Base-by-base conservation (phyloP, 345 rosid species). In the Hevea brasiliensis region DNA sequence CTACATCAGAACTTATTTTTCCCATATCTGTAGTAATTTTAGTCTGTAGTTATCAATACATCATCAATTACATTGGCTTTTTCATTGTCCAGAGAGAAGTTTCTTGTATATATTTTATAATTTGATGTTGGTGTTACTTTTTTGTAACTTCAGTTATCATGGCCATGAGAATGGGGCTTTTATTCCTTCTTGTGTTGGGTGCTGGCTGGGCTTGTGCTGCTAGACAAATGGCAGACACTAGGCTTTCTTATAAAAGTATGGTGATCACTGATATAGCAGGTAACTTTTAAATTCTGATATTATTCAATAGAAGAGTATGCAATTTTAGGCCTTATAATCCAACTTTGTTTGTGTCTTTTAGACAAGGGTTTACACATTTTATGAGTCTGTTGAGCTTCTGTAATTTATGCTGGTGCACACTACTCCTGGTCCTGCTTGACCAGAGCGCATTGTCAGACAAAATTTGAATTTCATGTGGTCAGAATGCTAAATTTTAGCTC, bases 181-280 rank as follows among this genome's bases (percentile, higher is more conserved):
- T 91, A 61, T 76, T 87, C 78, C 79, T 96, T 70, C 66, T 89
- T 64, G 70, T 86, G 77, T 77, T 88, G 85, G 81, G 89, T 68
- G 78, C 82, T 74, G 78, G 67, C 81, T 84, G 85, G 79, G 81
- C 68, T 32, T 83, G 82, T 60, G 89, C 84, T 56, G 94, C 97
- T 61, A 84, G 97, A 72, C 82, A 87, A 76, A 76, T 89, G 58
- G 72, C 77, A 37, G 75, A 26, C n/a, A 21, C 57, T 3, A 81
- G 79, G 51, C 21, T 81, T 68, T 67, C 81, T 45, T 70, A 76
- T 68, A 82, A 18, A 41, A 68, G 8, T 23, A 27, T 21, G 54
- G 20, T 14, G 58, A 23, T 70, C 24, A 56, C 75, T 44, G 54
- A 73, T 48, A 10, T 44, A 37, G 59, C 72, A 77, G 77, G 86